Base-by-base conservation (phyloP, 768 basidiomycete species). In the Hygrophorus russula region DNA sequence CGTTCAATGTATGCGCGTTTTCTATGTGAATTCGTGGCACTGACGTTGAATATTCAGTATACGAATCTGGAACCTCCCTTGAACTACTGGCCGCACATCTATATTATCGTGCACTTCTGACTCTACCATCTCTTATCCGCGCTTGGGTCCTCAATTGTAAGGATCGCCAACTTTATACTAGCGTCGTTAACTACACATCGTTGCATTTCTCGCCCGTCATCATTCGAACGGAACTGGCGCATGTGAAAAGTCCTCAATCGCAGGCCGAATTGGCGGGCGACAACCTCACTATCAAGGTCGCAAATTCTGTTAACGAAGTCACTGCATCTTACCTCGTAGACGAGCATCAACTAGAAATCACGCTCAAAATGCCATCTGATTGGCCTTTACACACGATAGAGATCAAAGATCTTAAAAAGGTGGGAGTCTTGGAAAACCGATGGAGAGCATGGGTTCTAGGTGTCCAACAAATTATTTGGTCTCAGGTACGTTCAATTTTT, bases 391-490 rank as follows among this genome's bases (percentile, higher is more conserved):
- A 82, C 49, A 73, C 71, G 35, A 82, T 97, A 19, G 92, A 93
- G 53, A 78, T 97, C n/a, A 76, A 76, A 54, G 93, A 93, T 48
- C 68, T 82, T 31, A 79, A 80, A 56, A 71, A 77, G 49, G 80
- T 96, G 7, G 96, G 91, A 4, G 90, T 98, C 5, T 76, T 84
- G 13, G 92, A 94, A 55, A 80, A 78, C 47, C 76, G 77, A 47
- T 98, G 93, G 94, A 70, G 92, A 49, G 83, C 84, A 1, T 99
- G 94, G 96, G 70, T 94, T 44, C 69, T 98, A 17, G 88, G 80
- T 12, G 82, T 97, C 29, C 90, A 93, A 57, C 92, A 94, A 63
- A 80, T 82, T 20, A 78, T 93, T 37, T 89, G 82, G 67, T 78
- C 82, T 12, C 82, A 93, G 62, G 93, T 92, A 51, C 44, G 78